These are phyloP conservation scores for Pseudevernia furfuracea DNA, from an alignment of 495 filamentous ascomycete species.

Conservation along the genomic window DNA sequence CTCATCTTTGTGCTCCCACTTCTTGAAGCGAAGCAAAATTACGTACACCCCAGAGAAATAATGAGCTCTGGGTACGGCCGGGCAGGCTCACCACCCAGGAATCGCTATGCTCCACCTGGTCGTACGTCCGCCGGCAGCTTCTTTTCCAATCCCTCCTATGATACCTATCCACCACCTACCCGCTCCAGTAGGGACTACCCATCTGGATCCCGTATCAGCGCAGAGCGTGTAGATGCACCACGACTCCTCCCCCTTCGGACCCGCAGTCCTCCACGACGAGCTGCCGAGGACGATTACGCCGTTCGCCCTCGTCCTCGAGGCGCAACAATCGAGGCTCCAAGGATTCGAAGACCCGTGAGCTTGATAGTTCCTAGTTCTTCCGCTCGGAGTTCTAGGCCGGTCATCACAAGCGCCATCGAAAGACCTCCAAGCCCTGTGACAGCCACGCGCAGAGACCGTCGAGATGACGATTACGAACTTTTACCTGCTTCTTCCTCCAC, in stretches of 20 bases:
- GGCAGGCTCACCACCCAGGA: slow-evolving; percentile 21
- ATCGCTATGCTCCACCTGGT: slow-evolving; percentile 22
- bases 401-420: slow-evolving; percentile 24
- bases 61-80: slow-evolving; percentile 21
- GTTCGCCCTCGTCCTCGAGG: slow-evolving; percentile 22
- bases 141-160: slow-evolving; percentile 21
- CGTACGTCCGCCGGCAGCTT: slow-evolving; percentile 24
- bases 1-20: not conserved
- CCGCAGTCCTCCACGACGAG: slow-evolving; percentile 22
- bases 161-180: slow-evolving; percentile 19
- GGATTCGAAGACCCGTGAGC: slow-evolving; percentile 21
- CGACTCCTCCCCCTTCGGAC: slow-evolving; percentile 16
- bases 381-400: slow-evolving; percentile 20
- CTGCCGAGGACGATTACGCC: slow-evolving; percentile 23
- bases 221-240: slow-evolving; percentile 20
- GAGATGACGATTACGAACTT: slow-evolving; percentile 24
- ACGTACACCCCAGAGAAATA: not conserved
- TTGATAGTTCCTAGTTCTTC: slow-evolving; percentile 19
- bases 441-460: slow-evolving; percentile 19
- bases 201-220: slow-evolving; percentile 21
- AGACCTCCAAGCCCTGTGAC: slow-evolving; percentile 24
- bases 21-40: not conserved
- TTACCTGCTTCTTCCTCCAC: slow-evolving; percentile 24
- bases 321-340: slow-evolving; percentile 17
- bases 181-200: slow-evolving; percentile 23